These are phyloP conservation scores for Calocybe gangraenosa DNA, from an alignment of 768 basidiomycete species.

Conservation along the genomic window DNA sequence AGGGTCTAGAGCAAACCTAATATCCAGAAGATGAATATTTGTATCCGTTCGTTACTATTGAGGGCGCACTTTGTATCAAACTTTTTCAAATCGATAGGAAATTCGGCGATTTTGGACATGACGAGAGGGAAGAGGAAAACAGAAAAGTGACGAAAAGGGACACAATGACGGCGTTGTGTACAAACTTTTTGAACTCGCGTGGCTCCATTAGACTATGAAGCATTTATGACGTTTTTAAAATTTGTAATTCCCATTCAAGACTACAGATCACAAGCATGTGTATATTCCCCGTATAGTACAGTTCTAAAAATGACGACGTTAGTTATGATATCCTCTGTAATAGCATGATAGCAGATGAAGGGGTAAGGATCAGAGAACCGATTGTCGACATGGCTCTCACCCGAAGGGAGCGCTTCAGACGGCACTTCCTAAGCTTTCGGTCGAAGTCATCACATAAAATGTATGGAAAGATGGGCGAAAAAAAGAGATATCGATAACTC, in stretches of 20 bases:
- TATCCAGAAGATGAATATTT: not conserved
- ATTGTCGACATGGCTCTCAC: constrained; percentile 41
- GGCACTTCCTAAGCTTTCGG: constrained; percentile 59
- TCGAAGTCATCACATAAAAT: constrained; percentile 37
- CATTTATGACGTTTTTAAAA: constrained; percentile 7
- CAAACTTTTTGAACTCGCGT: too few relatives aligned
- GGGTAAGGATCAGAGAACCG: constrained; percentile 48
- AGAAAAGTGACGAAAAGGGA: too few relatives aligned
- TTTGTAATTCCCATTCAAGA: too few relatives aligned
- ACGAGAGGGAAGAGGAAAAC: too few relatives aligned
- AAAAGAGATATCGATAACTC: too few relatives aligned
- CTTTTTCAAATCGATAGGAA: constrained; percentile 75
- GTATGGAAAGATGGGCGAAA: too few relatives aligned
- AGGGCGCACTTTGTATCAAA: constrained; percentile 59
- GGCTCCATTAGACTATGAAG: too few relatives aligned
- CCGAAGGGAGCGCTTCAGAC: constrained; percentile 42
- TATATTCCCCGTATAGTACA: too few relatives aligned
- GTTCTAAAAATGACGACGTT: too few relatives aligned
- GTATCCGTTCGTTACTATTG: too few relatives aligned
- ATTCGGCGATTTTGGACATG: constrained; percentile 24
- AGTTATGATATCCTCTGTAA: too few relatives aligned
- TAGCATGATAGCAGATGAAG: constrained; percentile 13
- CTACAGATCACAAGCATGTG: too few relatives aligned
- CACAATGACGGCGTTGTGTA: constrained; percentile 15
- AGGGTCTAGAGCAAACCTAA: constrained; percentile 71